These are phyloP conservation scores for Pleurotus citrinopileatus DNA, from an alignment of 768 basidiomycete species.

Conservation along the genomic window DNA sequence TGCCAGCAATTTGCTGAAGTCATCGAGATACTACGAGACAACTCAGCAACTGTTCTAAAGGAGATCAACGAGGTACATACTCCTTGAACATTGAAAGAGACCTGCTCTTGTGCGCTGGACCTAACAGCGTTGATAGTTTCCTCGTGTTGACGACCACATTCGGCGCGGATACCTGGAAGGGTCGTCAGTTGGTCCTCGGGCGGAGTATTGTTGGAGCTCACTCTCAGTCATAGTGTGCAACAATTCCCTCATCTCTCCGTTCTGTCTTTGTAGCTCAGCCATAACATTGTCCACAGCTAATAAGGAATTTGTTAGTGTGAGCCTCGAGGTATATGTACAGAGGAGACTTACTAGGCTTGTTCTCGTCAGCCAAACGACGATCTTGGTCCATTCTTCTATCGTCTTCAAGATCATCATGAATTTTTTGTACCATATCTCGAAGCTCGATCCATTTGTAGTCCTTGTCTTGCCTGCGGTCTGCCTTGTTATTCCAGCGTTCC, in stretches of 20 bases:
- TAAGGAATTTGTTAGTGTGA: conserved; percentile 13
- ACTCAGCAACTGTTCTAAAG: conserved; percentile 4
- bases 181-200: conserved; percentile 13
- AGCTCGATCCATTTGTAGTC: conserved; percentile 55
- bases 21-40: conserved; percentile 67
- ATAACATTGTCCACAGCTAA: conserved; percentile 60
- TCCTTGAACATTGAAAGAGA: conserved; percentile 81
- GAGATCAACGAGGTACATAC: conserved; percentile 38
- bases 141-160: conserved; percentile 60
- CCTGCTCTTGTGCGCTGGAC: conserved; percentile 70
- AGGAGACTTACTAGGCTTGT: conserved; percentile 50
- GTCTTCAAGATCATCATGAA: conserved; percentile 53
- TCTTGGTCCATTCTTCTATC: conserved; percentile 53
- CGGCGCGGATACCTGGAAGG: conserved; percentile 60
- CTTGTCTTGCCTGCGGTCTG: conserved; percentile 53
- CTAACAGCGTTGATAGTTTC: conserved; percentile 68
- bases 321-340: background rate
- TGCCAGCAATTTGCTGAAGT: conserved; percentile 83
- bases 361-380: conserved; percentile 46
- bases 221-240: conserved; percentile 55
- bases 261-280: conserved; percentile 56
- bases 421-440: conserved; percentile 56
- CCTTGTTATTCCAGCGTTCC: conserved; percentile 61
- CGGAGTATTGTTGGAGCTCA: conserved; percentile 28
- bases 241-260: conserved; percentile 55